A percentile compares a stretch with the other conserved stretches of the same genome.
These are phyloP conservation scores for Stellera chamaejasme DNA, from an alignment of 345 rosid species.

Conservation along the genomic window DNA sequence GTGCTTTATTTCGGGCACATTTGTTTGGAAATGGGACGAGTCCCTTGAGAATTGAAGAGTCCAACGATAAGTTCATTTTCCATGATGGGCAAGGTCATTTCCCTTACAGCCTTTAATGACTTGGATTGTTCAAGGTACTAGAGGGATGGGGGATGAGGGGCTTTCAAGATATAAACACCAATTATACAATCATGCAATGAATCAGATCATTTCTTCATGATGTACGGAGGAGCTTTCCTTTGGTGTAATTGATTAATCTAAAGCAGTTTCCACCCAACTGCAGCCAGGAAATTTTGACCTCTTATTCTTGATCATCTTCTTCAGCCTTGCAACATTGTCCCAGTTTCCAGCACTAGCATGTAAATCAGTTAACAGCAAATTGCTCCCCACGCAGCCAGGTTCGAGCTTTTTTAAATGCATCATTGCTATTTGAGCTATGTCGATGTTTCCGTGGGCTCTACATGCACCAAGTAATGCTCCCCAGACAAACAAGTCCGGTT, in stretches of 20 bases:
- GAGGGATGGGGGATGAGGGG: no score
- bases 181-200: neutral
- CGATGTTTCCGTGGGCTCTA: constrained; percentile 57
- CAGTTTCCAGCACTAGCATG: constrained; percentile 60
- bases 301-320: constrained; percentile 41
- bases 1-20: no score
- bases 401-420: constrained; percentile 55
- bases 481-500: constrained; percentile 85
- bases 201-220: neutral
- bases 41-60: no score
- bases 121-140: no score
- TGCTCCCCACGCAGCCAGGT: constrained; percentile 60
- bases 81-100: no score
- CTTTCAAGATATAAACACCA: no score
- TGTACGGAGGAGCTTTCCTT: constrained; percentile 13
- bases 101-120: no score
- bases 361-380: constrained; percentile 40
- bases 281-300: constrained; percentile 42
- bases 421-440: constrained; percentile 65
- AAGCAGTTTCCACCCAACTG: constrained; percentile 49
- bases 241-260: no score
- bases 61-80: no score
- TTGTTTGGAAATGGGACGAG: no score
- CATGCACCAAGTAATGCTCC: constrained; percentile 89
- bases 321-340: constrained; percentile 40